Base-by-base conservation (phyloP, 148 eudicot genomes). In the Polygonum maritimum region DNA sequence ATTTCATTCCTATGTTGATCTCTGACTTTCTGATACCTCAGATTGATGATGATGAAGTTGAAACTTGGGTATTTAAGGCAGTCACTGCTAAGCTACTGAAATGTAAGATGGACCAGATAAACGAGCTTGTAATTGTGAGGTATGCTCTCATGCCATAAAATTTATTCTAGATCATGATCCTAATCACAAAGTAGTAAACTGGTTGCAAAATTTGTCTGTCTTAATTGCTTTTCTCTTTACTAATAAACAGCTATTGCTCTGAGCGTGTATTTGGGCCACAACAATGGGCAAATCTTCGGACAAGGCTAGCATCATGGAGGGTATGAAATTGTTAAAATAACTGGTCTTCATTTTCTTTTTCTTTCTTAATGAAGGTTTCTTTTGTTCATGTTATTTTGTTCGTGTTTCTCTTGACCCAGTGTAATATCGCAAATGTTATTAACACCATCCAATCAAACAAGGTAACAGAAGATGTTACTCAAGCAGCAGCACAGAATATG, bases 41-140 rank as follows among this genome's bases (percentile, higher is more conserved):
- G 99, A 81, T 95, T 76, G 81, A 88, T 48, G 97, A 89, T 47
- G 82, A 86, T 51, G 99, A 95, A 83, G 98, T 95, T 72, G 99
- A 92, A 81, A 38, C 75, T 58, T 95, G 96, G 99, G 86, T 92
- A 15, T 89, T 95, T 35, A 95, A 92, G 82, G 98, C 97, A 78
- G 92, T 95, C 31, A 86, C 89, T 7, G 87, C 91, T 47, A 95
- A 92, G 86, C 77, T 95, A 49, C 78, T 92, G 31, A 89, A 88
- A 54, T 92, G 99, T 79, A 95, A 90, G 85, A 92, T 95, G 82
- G 99, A 95, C 82, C 99, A 95, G 82, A 89, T 92, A 88, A 95
- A 95, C 81, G 82, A 86, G 78, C 81, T 84, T 49, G 88, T 95
- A 75, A 83, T 87, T 75, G 92, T 95, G 75, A 95, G 91, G 99